Base-by-base conservation (phyloP, 2,329 filamentous ascomycete genomes). In the Colletotrichum lupini region DNA sequence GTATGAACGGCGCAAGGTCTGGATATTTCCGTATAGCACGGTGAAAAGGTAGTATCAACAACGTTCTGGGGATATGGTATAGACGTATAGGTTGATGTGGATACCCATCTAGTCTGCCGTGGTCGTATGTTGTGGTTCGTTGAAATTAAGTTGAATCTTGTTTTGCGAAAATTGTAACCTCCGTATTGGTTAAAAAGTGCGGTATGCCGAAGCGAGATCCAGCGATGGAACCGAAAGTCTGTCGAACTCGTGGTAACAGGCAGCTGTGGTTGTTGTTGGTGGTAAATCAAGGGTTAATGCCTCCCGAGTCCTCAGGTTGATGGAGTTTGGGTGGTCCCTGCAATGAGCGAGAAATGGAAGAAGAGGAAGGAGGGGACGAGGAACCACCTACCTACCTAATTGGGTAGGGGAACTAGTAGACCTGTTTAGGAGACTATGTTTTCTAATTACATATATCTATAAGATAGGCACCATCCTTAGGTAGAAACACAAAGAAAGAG, bases 381-480 rank as follows among this genome's bases (percentile, higher is more conserved):
- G 24, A 57, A 65, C n/a, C 32, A 14, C 14, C 12, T 62, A 58
- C 68, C 68, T 72, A 72, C 68, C 68, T 46, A 68, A 72, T 72
- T 19, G 57, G 68, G 64, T 53, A 68, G 68, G 64, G 49, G 49
- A 16, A 4, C 61, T 64, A 30, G 46, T 28, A 24, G 52, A 63
- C 46, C 42, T 37, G 42, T 24, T 37, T 55, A 55, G 30, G 9
- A 14, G 9, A 22, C 32, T 64, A 64, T 37, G 5, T 14, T 19
- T 11, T n/a, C 35, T 64, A 55, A 22, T 2, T 53, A 16, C 6
- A 42, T 64, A 64, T 53, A 19, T 49, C 42, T 9, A 32, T 32
- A 32, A 32, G 30, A 49, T 49, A 49, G 42, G 8, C 46, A 16
- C 26, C 2, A 35, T 7, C 28, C 30, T 32, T 32, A 3, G 30